A percentile compares a stretch with the other conserved stretches of the same genome.
phyloP scores from a whole-genome alignment of 2,329 filamentous ascomycete species.

The Claviceps purpurea region DNA sequence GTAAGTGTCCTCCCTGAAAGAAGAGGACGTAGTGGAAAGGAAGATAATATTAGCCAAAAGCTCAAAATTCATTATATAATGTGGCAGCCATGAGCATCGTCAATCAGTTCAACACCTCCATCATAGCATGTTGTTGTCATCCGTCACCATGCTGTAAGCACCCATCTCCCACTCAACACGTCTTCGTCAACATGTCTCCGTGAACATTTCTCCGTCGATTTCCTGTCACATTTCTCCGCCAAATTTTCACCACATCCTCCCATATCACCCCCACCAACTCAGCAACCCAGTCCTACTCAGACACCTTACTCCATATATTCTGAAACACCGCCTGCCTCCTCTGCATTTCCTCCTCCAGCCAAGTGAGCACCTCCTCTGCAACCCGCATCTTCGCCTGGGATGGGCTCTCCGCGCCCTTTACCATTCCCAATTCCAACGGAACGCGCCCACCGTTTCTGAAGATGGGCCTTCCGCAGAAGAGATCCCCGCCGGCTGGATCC shows the following conservation, averaged over 20 bases:
- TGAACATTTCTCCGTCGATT: too few relatives aligned
- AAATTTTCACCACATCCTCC: too few relatives aligned
- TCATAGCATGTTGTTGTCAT: too few relatives aligned
- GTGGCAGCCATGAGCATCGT: neutral
- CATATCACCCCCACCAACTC: too few relatives aligned
- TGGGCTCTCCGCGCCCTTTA: conserved; percentile 21
- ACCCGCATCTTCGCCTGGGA: conserved; percentile 24
- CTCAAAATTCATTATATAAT: neutral
- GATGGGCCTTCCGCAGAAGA: conserved; percentile 23
- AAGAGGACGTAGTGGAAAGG: too few relatives aligned
- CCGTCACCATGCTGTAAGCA: too few relatives aligned
- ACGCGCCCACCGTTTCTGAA: conserved; percentile 19
- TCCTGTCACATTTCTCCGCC: too few relatives aligned
- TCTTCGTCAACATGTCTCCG: too few relatives aligned
- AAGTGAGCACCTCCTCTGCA: conserved; percentile 24
- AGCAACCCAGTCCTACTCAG: neutral
- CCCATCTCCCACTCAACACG: too few relatives aligned
- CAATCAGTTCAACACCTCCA: too few relatives aligned
- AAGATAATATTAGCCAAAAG: too few relatives aligned
- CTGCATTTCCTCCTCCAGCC: conserved; percentile 17
- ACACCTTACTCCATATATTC: conserved; percentile 2
- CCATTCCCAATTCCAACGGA: conserved; percentile 19
- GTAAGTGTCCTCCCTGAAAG: too few relatives aligned
- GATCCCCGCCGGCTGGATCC: conserved; percentile 9
- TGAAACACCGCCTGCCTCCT: conserved; percentile 4